Conservation (phyloP, 208 protist genomes). For the Perkinsela sp. region DNA sequence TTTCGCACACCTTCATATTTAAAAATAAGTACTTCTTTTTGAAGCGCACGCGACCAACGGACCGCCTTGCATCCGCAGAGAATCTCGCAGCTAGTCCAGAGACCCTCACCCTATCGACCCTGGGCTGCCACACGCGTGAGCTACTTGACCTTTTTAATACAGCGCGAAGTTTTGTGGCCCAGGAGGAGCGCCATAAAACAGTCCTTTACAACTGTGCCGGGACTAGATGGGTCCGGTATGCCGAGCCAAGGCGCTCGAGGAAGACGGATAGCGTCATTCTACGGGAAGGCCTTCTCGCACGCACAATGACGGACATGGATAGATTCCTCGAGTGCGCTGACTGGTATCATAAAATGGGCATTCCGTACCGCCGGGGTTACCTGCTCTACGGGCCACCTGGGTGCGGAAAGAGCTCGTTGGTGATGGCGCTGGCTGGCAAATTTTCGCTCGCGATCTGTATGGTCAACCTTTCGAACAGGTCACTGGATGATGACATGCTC, state of each 20-base stretch:
- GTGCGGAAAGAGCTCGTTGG: slow-evolving; percentile 70
- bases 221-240: slow-evolving; percentile 28
- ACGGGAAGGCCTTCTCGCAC: slow-evolving; percentile 15
- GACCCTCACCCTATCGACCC: slow-evolving; percentile 29
- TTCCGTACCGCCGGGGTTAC: slow-evolving; percentile 79
- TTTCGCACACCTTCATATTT: slow-evolving; percentile 50
- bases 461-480: slow-evolving; percentile 54
- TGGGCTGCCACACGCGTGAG: slow-evolving; percentile 15
- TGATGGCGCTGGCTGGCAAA: slow-evolving; percentile 66
- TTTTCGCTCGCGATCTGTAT: slow-evolving; percentile 68
- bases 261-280: slow-evolving; percentile 65
- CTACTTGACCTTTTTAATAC: slow-evolving; percentile 35
- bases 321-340: slow-evolving; percentile 34
- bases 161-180: slow-evolving; percentile 18
- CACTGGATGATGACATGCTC: slow-evolving; percentile 55
- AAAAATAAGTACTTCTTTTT: slow-evolving; percentile 25
- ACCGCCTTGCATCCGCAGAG: slow-evolving; percentile 11
- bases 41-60: slow-evolving; percentile 29
- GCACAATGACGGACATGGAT: slow-evolving; percentile 30
- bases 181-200: slow-evolving; percentile 36
- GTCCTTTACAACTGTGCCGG: slow-evolving; percentile 44
- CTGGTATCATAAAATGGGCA: slow-evolving; percentile 68
- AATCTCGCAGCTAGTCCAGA: slow-evolving; percentile 41
- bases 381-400: slow-evolving; percentile 76
- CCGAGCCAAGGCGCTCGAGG: slow-evolving; percentile 27